Percentiles rank a stretch among this genome's conserved stretches.
Evolutionary conservation across 345 rosid genomes (phyloP).

Genomic region (Aegle marmelos): DNA sequence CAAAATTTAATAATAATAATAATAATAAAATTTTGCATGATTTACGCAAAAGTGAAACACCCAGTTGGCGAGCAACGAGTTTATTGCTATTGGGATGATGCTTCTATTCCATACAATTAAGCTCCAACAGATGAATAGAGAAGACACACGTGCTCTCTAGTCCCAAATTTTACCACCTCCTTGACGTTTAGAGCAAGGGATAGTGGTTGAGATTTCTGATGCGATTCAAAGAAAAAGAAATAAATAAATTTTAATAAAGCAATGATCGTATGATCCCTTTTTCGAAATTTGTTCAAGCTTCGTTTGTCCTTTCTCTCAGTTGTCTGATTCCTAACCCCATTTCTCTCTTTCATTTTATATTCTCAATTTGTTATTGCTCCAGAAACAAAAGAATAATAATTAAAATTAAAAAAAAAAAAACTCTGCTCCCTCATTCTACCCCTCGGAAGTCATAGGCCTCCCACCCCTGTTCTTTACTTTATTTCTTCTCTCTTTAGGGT

Average conservation of each 20-base stretch:
- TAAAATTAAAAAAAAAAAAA: neutral
- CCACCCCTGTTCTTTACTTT: neutral
- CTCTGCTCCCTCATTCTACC: neutral
- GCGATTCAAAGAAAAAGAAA: constrained; percentile 18
- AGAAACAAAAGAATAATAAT: neutral
- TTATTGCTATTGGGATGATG: neutral
- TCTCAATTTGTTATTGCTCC: neutral
- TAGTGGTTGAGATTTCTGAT: constrained; percentile 49
- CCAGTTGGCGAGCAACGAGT: constrained; percentile 26
- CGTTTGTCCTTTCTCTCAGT: constrained; percentile 38
- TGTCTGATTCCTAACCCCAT: constrained; percentile 36
- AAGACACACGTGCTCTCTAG: neutral
- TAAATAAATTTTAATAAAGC: constrained; percentile 23
- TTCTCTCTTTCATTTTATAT: constrained; percentile 5
- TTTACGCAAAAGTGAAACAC: constrained; percentile 17
- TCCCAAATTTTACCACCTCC: neutral
- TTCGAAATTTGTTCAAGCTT: constrained; percentile 39
- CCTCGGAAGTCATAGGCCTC: neutral
- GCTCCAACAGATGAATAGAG: too few species aligned
- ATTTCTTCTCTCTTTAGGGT: neutral
- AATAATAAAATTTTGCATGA: constrained; percentile 1
- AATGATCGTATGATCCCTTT: constrained; percentile 29
- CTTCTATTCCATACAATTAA: constrained; percentile 4
- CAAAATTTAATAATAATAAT: neutral
- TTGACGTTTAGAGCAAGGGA: constrained; percentile 5